Evolutionary conservation across 441 rosid species (phyloP).

Genomic region (Adansonia gregorii): DNA sequence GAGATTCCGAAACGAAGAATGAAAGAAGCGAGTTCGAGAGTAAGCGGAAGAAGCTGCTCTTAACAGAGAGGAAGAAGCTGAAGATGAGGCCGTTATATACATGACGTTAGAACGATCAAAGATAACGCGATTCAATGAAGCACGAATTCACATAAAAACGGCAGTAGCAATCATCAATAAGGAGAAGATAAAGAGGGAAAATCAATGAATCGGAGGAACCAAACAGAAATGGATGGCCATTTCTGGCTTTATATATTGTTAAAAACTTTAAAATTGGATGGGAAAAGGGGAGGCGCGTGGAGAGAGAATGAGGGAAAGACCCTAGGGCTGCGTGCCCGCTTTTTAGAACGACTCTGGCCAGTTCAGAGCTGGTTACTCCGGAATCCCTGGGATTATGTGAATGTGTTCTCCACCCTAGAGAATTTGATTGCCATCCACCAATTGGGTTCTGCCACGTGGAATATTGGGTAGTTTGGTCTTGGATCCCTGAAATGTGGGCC

Average conservation of each 20-base stretch:
- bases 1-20: slow-evolving; percentile 34
- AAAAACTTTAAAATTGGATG: background rate
- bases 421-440: background rate
- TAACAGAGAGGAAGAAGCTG: slow-evolving; percentile 58
- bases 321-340: slow-evolving; percentile 63
- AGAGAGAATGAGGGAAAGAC: slow-evolving; percentile 28
- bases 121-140: slow-evolving; percentile 9
- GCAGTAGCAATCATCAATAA: slow-evolving; percentile 6
- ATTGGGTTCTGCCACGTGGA: background rate
- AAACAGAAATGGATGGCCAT: slow-evolving; percentile 38
- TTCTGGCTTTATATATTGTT: background rate
- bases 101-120: slow-evolving; percentile 45
- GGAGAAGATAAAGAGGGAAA: slow-evolving; percentile 34
- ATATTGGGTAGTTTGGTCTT: too few species aligned
- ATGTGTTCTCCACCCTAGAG: background rate
- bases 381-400: background rate
- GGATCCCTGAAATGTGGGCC: too few species aligned
- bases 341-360: slow-evolving; percentile 22
- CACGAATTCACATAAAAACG: slow-evolving; percentile 46
- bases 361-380: background rate
- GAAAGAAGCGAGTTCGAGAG: slow-evolving; percentile 53
- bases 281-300: slow-evolving; percentile 50
- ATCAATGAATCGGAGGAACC: background rate
- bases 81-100: slow-evolving; percentile 63
- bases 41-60: slow-evolving; percentile 42